Evolutionary conservation across 2,329 filamentous ascomycete genomes (phyloP).

Genomic region (Zalaria sp.): DNA sequence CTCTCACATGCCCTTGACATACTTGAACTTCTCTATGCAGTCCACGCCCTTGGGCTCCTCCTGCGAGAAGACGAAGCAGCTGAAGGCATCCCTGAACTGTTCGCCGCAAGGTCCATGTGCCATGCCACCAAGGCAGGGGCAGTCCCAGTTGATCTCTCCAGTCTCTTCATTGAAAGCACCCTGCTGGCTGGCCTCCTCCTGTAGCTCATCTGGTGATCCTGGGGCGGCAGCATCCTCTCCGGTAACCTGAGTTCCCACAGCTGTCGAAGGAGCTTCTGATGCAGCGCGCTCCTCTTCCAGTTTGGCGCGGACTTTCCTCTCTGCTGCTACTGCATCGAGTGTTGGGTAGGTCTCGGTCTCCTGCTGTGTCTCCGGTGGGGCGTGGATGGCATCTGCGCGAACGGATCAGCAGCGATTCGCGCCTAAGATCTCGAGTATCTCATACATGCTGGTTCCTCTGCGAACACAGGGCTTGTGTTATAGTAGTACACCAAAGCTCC

Average conservation of each 20-base stretch:
- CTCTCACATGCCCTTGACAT: conserved; percentile 27
- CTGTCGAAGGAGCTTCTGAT: conserved; percentile 7
- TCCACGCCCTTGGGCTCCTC: conserved; percentile 97
- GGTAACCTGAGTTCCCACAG: conserved; percentile 6
- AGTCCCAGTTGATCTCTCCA: conserved; percentile 99
- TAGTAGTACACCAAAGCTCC: conserved; percentile 79
- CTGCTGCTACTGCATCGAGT: conserved; percentile 28
- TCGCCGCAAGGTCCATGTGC: conserved; percentile 89
- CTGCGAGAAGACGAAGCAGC: conserved; percentile 91
- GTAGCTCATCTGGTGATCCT: conserved; percentile 41
- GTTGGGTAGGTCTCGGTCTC: conserved; percentile 28
- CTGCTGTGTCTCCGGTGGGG: conserved; percentile 24
- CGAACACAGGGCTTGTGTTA: conserved; percentile 77
- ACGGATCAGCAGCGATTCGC: conserved; percentile 4
- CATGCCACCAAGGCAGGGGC: conserved; percentile 94
- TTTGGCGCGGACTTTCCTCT: conserved; percentile 23
- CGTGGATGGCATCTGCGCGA: conserved; percentile 13
- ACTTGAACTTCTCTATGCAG: conserved; percentile 97
- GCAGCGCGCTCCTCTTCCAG: conserved; percentile 14
- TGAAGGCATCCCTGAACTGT: conserved; percentile 90
- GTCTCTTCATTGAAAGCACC: conserved; percentile 97
- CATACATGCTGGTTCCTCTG: conserved; percentile 67
- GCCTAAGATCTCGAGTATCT: conserved; percentile 6
- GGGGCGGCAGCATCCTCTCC: conserved; percentile 15
- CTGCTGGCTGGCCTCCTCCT: conserved; percentile 73